Evolutionary conservation across 192 early-diverging fungal genomes (phyloP).

Genomic region (Coemansia biformis): DNA sequence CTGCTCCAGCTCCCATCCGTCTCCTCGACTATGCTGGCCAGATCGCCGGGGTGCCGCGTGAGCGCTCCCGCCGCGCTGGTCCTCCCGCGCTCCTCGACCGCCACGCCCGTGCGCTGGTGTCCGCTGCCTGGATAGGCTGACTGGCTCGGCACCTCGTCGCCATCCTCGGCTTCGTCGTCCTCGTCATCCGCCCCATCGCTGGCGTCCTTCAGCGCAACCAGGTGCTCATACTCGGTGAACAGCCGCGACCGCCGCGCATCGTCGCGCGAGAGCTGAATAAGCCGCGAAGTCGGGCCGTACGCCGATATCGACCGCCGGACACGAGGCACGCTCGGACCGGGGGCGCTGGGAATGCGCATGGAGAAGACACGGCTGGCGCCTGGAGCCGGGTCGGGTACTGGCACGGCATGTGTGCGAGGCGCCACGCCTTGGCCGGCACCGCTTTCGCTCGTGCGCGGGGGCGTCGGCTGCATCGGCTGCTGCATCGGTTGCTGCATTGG

Average conservation of each 20-base stretch:
- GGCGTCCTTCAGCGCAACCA: slow-evolving; percentile 24
- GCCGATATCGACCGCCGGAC: slow-evolving; percentile 28
- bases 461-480: background rate
- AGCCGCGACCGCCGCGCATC: slow-evolving; percentile 35
- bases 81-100: too few relatives aligned
- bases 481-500: background rate
- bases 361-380: slow-evolving; percentile 10
- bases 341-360: slow-evolving; percentile 23
- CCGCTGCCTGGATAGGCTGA: too few relatives aligned
- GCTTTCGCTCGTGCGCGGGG: background rate
- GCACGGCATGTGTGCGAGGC: too few relatives aligned
- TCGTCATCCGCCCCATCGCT: slow-evolving; percentile 28
- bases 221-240: slow-evolving; percentile 46
- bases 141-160: background rate
- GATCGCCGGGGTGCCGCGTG: background rate
- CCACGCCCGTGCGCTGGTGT: too few relatives aligned
- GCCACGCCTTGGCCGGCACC: background rate
- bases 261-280: slow-evolving; percentile 42
- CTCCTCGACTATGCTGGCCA: slow-evolving; percentile 26
- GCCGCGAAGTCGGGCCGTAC: slow-evolving; percentile 22
- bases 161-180: slow-evolving; percentile 10
- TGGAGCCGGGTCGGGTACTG: background rate
- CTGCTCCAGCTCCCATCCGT: slow-evolving; percentile 13
- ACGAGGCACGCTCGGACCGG: slow-evolving; percentile 2
- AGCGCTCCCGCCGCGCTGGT: too few relatives aligned